Evolutionary conservation across 2,329 filamentous ascomycete species (phyloP), one percentile per base, ranked within the genome.

Genomic region (Cladophialophora chaetospira): DNA sequence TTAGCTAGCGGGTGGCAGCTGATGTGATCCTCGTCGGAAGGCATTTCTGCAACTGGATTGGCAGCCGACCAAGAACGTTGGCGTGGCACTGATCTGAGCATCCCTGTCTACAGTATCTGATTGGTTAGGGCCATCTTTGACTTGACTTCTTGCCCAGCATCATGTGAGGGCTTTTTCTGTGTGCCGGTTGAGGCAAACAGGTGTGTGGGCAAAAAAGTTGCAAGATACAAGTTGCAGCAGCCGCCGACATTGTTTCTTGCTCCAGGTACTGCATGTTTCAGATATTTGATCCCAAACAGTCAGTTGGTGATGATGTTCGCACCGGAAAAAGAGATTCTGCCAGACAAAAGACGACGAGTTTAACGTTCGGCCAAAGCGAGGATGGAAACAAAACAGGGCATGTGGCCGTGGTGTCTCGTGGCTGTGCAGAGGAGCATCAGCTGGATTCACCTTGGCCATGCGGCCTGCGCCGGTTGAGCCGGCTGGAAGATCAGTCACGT

Each of bases 1-100:
- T 56, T 65, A 65, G 61, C 44, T 47, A 31, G 58, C 59, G 59
- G 57, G 43, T n/a, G 49, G 48, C 46, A 64, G 51, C 60, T 61
- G 57, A 59, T 49, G 55, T 55, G 47, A 62, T 63, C 54, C 53
- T 63, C 31, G 57, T 60, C 52, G 40, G 33, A 57, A 50, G 53
- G 53, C 58, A 58, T 43, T 60, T 63, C 53, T 62, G 61, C 45
- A 54, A 53, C 31, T 28, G 43, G 28, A 63, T 63, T 63, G 59
- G 61, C 31, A 29, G 51, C 10, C 40, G 33, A 29, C 15, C 40
- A 29, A 49, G 35, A 53, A 51, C 35, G 44, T 31, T 51, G 50
- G 33, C 40, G 56, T 60, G 25, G 45, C 51, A 53, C 53, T 48
- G 49, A 52, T 54, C 21, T 26, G 13, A 55, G 55, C 26, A 65